phyloP scores from a whole-genome alignment of 768 basidiomycete genomes.

The Lanmaoa pseudosensibilis region DNA sequence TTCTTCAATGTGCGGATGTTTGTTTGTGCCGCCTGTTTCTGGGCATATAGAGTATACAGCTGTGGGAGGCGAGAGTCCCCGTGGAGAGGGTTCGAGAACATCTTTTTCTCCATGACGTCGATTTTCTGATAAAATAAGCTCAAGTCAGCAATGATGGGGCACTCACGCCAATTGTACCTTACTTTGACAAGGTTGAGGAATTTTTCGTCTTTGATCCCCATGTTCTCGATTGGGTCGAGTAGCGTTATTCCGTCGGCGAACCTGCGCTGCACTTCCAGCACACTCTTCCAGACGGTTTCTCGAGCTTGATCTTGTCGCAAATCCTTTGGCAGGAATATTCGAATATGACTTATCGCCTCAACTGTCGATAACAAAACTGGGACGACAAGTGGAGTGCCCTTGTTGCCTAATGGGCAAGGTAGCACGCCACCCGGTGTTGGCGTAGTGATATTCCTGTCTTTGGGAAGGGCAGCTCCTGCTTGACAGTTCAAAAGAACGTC shows the following conservation, averaged over 20 bases:
- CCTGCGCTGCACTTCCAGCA: constrained; percentile 86
- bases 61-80: constrained; percentile 75
- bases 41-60: constrained; percentile 75
- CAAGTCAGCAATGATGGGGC: neutral
- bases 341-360: constrained; percentile 81
- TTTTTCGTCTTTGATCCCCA: constrained; percentile 94
- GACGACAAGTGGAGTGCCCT: constrained; percentile 81
- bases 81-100: constrained; percentile 78
- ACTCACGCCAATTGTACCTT: constrained; percentile 5
- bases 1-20: constrained; percentile 78
- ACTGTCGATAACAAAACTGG: constrained; percentile 87
- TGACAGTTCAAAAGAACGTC: constrained; percentile 89
- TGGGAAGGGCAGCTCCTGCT: constrained; percentile 55
- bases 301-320: constrained; percentile 71
- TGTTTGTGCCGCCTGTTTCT: constrained; percentile 70
- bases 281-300: constrained; percentile 86
- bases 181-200: constrained; percentile 88
- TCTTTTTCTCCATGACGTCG: constrained; percentile 80
- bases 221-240: constrained; percentile 90
- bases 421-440: constrained; percentile 68
- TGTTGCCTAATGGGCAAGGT: constrained; percentile 71
- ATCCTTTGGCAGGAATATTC: constrained; percentile 89
- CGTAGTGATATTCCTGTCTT: constrained; percentile 53
- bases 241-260: constrained; percentile 86
- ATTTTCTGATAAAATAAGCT: constrained; percentile 67